These are phyloP conservation scores for Coniochaeta ligniaria DNA, from an alignment of 2,329 filamentous ascomycete species.

Conservation along the genomic window DNA sequence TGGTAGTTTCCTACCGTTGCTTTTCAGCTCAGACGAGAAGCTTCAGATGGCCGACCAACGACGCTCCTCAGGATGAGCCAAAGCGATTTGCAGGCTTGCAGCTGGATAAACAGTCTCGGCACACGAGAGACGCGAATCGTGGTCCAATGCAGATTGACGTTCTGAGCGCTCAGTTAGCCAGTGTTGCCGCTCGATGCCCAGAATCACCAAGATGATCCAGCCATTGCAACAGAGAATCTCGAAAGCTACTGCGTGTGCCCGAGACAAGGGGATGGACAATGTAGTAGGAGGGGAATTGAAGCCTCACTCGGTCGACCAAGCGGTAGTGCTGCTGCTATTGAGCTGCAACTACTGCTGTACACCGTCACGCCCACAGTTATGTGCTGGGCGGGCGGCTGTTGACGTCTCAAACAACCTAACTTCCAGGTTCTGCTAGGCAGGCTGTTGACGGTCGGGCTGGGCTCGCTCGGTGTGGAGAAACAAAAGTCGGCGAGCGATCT, in stretches of 20 bases:
- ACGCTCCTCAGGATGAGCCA: background rate
- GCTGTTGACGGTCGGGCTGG: background rate
- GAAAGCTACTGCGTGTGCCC: background rate
- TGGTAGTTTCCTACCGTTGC: background rate
- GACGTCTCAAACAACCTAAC: background rate
- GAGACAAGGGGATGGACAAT: background rate
- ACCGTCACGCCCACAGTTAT: background rate
- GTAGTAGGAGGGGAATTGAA: background rate
- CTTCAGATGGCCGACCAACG: background rate
- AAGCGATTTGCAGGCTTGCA: background rate
- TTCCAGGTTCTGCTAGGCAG: background rate
- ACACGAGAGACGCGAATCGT: background rate
- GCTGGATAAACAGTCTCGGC: background rate
- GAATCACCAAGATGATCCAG: background rate
- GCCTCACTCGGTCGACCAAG: background rate
- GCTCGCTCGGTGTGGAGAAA: conserved; percentile 1
- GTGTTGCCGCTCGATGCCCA: background rate
- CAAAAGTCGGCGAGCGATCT: background rate
- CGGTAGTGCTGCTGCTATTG: background rate
- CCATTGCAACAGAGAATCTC: background rate
- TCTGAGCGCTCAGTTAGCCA: background rate
- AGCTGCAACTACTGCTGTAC: background rate
- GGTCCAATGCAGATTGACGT: background rate
- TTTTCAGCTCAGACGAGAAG: background rate
- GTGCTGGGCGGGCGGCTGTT: background rate